These are phyloP conservation scores for Monosporozyma unispora DNA, from an alignment of 805 yeast genomes.

Conservation along the genomic window DNA sequence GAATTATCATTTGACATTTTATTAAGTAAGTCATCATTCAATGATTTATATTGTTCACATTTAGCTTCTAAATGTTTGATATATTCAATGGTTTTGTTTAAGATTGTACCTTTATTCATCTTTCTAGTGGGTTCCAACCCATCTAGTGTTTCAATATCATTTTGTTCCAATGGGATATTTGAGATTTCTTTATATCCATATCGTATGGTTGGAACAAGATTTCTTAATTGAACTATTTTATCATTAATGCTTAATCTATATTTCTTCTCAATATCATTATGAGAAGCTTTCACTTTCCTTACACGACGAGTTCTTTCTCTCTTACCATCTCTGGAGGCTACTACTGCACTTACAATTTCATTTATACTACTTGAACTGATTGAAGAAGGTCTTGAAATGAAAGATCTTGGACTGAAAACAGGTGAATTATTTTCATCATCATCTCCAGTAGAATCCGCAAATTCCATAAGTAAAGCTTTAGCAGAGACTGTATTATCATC, in stretches of 20 bases:
- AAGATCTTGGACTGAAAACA: background rate
- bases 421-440: background rate
- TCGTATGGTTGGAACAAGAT: slow-evolving; percentile 58
- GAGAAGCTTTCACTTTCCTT: slow-evolving; percentile 48
- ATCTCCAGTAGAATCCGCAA: background rate
- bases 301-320: slow-evolving; percentile 10
- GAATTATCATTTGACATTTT: slow-evolving; percentile 3
- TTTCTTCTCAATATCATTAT: slow-evolving; percentile 63
- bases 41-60: slow-evolving; percentile 40
- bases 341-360: background rate
- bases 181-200: slow-evolving; percentile 36
- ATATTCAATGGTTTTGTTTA: slow-evolving; percentile 70
- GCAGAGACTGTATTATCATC: background rate
- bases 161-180: slow-evolving; percentile 44
- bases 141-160: slow-evolving; percentile 53
- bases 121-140: slow-evolving; percentile 71
- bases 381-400: background rate
- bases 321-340: background rate
- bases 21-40: slow-evolving; percentile 36
- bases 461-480: background rate
- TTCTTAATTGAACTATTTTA: slow-evolving; percentile 53
- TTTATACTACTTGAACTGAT: background rate
- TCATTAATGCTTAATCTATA: slow-evolving; percentile 64
- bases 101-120: slow-evolving; percentile 66
- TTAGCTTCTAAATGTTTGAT: slow-evolving; percentile 63